Evolutionary conservation across 139 green algal genomes (phyloP).

Genomic region (Closterium sp.): DNA sequence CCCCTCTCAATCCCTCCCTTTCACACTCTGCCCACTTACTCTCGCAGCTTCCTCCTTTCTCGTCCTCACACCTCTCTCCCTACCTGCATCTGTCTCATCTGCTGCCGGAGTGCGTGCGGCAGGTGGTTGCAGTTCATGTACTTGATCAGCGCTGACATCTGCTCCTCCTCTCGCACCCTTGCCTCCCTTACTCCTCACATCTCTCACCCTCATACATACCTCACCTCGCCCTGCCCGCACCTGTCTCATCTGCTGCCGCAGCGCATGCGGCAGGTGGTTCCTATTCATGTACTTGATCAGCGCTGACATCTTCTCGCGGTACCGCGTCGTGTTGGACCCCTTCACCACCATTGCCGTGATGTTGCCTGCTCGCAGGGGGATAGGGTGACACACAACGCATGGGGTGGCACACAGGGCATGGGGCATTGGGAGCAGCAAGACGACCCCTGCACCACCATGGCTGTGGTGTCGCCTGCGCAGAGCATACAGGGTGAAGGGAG

Average conservation of each 20-base stretch:
- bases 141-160: too few species aligned
- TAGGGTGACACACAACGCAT: neutral
- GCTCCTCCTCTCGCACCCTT: neutral
- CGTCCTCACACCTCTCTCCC: too few species aligned
- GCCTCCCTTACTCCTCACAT: neutral
- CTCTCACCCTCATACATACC: neutral
- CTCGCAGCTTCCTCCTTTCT: neutral
- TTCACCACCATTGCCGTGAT: neutral
- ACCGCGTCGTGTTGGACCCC: slow-evolving; percentile 12
- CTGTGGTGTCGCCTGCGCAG: neutral
- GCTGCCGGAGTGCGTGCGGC: too few species aligned
- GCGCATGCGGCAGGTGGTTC: slow-evolving; percentile 6
- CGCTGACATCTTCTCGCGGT: slow-evolving; percentile 18
- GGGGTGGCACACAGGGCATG: neutral
- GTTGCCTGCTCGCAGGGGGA: neutral
- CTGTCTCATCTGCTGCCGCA: neutral
- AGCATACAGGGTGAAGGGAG: too few species aligned
- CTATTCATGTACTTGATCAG: slow-evolving; percentile 29
- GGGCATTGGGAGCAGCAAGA: neutral
- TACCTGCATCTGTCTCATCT: too few species aligned
- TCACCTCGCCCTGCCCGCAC: too few species aligned
- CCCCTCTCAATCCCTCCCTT: neutral
- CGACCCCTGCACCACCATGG: neutral
- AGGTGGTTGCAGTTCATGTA: too few species aligned
- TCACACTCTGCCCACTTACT: neutral